Evolutionary conservation across 2,329 filamentous ascomycete genomes (phyloP).

Genomic region (Fusarium domesticum): DNA sequence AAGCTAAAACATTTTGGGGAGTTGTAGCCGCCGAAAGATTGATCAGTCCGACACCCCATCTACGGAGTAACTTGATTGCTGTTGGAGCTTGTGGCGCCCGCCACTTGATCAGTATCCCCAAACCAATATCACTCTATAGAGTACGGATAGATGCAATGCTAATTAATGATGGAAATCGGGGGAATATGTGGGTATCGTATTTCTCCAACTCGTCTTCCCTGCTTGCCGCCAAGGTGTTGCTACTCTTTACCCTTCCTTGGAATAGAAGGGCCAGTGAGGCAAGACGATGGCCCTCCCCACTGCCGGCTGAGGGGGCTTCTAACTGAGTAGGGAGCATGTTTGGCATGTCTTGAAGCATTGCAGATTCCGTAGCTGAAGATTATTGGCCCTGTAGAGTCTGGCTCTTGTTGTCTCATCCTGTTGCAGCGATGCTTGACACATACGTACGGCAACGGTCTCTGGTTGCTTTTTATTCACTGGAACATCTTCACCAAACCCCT

Average conservation of each 20-base stretch:
- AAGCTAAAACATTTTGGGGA: too few species aligned
- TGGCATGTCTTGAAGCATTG: background rate
- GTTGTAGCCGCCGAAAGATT: too few species aligned
- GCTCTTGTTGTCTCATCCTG: background rate
- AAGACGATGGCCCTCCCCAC: too few species aligned
- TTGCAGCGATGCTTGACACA: background rate
- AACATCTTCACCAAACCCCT: background rate
- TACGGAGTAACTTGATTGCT: too few species aligned
- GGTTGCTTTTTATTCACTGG: background rate
- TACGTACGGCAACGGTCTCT: background rate
- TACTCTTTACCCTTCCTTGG: constrained; percentile 14
- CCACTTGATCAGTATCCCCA: too few species aligned
- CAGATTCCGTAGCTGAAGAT: background rate
- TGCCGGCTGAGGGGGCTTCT: background rate
- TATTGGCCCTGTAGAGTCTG: background rate
- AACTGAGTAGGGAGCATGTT: background rate
- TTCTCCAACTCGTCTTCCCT: too few species aligned
- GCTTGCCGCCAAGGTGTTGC: too few species aligned
- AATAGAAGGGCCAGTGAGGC: too few species aligned
- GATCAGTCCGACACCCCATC: too few species aligned
- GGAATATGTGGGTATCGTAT: constrained; percentile 10
- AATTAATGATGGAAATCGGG: constrained; percentile 5
- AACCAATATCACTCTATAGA: too few species aligned
- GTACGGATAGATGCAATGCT: too few species aligned
- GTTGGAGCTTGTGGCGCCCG: too few species aligned